Percentiles rank a stretch among this genome's conserved stretches.
Evolutionary conservation across 179 eudicot species (phyloP).

Genomic region (Sideroxylon spinosum): DNA sequence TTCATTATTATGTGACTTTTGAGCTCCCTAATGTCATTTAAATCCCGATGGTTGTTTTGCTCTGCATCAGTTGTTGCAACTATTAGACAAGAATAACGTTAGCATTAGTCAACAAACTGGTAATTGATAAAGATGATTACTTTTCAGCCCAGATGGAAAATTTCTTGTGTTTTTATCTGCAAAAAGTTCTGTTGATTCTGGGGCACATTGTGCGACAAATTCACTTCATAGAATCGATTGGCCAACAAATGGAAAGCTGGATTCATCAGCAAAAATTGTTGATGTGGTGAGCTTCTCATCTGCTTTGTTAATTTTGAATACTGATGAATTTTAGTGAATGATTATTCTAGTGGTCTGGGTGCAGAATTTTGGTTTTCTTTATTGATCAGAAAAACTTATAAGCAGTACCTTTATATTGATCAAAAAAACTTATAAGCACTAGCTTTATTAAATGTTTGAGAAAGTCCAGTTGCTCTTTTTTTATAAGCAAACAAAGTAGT

Average conservation of each 20-base stretch:
- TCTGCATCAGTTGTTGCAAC: neutral
- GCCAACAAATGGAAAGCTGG: constrained; percentile 53
- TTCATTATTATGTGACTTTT: neutral
- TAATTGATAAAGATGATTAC: constrained; percentile 9
- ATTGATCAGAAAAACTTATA: neutral
- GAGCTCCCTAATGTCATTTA: neutral
- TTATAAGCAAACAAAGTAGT: no score
- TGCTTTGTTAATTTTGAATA: constrained; percentile 9
- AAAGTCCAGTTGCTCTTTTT: no score
- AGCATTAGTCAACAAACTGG: neutral
- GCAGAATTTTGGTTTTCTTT: neutral
- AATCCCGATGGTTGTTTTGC: neutral
- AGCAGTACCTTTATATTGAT: neutral
- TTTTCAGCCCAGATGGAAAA: constrained; percentile 80
- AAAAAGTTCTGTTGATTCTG: constrained; percentile 70
- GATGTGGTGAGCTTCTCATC: constrained; percentile 65
- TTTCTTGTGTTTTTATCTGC: constrained; percentile 81
- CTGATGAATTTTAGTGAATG: neutral
- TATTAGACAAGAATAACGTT: neutral
- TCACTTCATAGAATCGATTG: constrained; percentile 86
- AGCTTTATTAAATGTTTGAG: neutral
- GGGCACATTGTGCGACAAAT: constrained; percentile 82
- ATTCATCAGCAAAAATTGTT: constrained; percentile 36
- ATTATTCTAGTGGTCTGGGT: neutral
- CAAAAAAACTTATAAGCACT: neutral